Conservation (phyloP, 768 basidiomycete species). For the Tulasnella sp. region DNA sequence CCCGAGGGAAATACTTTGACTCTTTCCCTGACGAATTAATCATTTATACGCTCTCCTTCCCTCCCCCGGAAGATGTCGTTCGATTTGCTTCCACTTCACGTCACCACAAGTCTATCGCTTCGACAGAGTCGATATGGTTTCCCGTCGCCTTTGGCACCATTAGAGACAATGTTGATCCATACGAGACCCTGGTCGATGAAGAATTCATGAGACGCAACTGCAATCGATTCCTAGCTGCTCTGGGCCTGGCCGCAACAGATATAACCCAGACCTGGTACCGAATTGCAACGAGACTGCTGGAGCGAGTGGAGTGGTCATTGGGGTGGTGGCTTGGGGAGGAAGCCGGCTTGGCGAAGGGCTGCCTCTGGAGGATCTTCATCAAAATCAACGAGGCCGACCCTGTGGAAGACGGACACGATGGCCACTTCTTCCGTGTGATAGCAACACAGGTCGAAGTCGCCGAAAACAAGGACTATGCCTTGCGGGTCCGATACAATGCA, state of each 20-base stretch:
- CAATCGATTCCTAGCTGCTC: constrained; percentile 1
- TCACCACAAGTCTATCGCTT: neutral
- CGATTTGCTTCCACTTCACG: neutral
- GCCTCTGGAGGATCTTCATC: neutral
- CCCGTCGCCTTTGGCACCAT: neutral
- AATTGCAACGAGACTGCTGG: neutral
- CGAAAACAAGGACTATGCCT: neutral
- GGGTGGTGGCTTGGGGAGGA: neutral
- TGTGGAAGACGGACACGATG: neutral
- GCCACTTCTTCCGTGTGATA: neutral
- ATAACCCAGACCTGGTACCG: neutral
- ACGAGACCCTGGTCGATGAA: neutral
- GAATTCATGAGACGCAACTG: constrained; percentile 12
- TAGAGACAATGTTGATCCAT: neutral
- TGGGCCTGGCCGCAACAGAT: neutral
- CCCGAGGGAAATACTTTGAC: neutral
- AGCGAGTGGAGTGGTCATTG: neutral
- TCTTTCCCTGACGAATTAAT: neutral
- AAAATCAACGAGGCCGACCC: neutral
- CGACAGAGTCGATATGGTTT: neutral
- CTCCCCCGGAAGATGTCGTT: neutral
- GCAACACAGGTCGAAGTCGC: neutral
- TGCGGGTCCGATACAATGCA: neutral
- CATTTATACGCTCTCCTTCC: neutral
- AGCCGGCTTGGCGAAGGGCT: neutral